Evolutionary conservation across 768 basidiomycete genomes (phyloP).

Genomic region (Pulveroboletus sp.): DNA sequence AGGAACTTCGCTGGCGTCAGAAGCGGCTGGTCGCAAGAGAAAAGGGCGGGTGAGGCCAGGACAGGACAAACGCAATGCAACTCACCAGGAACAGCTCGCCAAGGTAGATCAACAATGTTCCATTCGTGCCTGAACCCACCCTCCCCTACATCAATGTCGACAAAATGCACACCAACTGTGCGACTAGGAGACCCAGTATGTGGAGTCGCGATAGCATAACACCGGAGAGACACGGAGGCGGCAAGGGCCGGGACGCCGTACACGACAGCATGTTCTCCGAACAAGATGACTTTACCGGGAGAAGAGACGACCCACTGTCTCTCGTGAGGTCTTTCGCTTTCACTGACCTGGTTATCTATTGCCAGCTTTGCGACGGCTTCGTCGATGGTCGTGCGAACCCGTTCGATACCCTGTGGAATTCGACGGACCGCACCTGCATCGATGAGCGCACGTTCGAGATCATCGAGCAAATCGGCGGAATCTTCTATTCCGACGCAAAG

Average conservation of each 20-base stretch:
- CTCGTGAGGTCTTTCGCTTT: constrained; percentile 23
- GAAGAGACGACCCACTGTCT: constrained; percentile 87
- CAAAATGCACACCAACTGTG: constrained; percentile 54
- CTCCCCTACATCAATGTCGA: constrained; percentile 54
- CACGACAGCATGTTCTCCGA: constrained; percentile 98
- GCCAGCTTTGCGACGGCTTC: constrained; percentile 70
- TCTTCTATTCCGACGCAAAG: constrained; percentile 99
- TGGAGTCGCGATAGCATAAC: constrained; percentile 80
- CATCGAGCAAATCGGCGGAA: constrained; percentile 85
- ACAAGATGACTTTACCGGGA: constrained; percentile 96
- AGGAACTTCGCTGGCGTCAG: constrained; percentile 25
- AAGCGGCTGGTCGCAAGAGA: constrained; percentile 5
- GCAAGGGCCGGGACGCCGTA: constrained; percentile 97
- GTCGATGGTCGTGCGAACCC: constrained; percentile 47
- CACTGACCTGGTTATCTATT: constrained; percentile 25
- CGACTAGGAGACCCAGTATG: constrained; percentile 56
- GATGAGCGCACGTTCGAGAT: constrained; percentile 88
- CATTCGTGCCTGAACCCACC: constrained; percentile 71
- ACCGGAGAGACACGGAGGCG: constrained; percentile 91
- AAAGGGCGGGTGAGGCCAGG: neutral
- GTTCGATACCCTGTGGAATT: constrained; percentile 39
- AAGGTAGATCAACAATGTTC: constrained; percentile 73
- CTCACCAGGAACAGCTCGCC: constrained; percentile 59
- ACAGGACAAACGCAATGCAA: neutral
- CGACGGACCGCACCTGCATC: constrained; percentile 84